Evolutionary conservation across 2,329 filamentous ascomycete genomes (phyloP), one percentile per base, ranked within the genome.

Genomic region (Chrysosphaeria jannelii): DNA sequence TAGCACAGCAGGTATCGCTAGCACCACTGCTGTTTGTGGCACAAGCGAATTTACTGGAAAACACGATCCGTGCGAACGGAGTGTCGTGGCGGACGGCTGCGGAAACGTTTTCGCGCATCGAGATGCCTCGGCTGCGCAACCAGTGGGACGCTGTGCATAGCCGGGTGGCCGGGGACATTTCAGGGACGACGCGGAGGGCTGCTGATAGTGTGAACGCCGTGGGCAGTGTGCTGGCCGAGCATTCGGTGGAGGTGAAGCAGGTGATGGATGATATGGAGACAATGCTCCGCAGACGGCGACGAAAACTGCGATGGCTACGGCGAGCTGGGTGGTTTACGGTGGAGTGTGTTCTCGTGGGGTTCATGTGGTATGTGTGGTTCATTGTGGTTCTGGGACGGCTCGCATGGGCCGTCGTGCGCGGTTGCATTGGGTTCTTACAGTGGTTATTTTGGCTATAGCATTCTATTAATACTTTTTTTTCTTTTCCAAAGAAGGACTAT

Each of bases 321-420:
- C 53, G 72, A 9, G 61, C 64, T 1, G 67, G 75, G 9, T 93
- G 78, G 57, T 62, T 78, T 25, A 45, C 68, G 11, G 59, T 91
- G 10, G 81, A 93, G 48, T 91, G 78, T 76, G 48, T 63, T 23
- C 54, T 93, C 10, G 63, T 93, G 19, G 72, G 71, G 4, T 59
- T 88, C 34, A 75, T 93, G 65, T 91, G 85, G 78, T 76, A 70
- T 43, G 66, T 88, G 10, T 93, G 81, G 78, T 61, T 88, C 28
- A 50, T 89, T 16, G 79, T 91, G 13, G 71, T 78, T 40, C 50
- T 81, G 13, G 50, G 70, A 24, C 59, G 74, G 28, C n/a, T n/a
- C n/a, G n/a, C n/a, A n/a, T n/a, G n/a, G n/a, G n/a, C n/a, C n/a
- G 42, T 72, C 9, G 45, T 71, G 17, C 47, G 64, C 28, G 63